A percentile compares a stretch with the other conserved stretches of the same genome.
Conservation (phyloP, 371 early-diverging fungal genomes). For the Ecytonucleospora hepatopenaei region DNA sequence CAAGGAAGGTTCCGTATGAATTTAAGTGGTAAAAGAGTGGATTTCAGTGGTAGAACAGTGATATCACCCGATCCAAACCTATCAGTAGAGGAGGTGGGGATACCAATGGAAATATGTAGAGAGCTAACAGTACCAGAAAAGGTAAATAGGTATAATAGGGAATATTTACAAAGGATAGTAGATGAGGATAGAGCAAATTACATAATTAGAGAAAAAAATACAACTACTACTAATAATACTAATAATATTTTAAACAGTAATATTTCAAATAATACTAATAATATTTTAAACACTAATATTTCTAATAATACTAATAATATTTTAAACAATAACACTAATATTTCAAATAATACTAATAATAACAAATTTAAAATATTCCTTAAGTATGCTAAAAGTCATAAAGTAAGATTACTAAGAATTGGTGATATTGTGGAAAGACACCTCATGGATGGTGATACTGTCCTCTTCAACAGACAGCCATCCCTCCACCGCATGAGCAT, state of each 20-base stretch:
- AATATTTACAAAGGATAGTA: constrained; percentile 63
- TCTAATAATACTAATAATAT: too few relatives aligned
- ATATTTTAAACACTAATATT: too few relatives aligned
- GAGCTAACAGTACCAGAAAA: constrained; percentile 87
- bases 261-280: too few relatives aligned
- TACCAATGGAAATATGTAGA: constrained; percentile 84
- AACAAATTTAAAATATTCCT: constrained; percentile 60
- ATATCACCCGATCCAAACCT: constrained; percentile 98
- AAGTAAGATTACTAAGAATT: constrained; percentile 62
- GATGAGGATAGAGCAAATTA: constrained; percentile 86
- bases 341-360: constrained; percentile 58
- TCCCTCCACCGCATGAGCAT: constrained; percentile 91
- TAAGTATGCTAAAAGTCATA: constrained; percentile 66
- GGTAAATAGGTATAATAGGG: constrained; percentile 74
- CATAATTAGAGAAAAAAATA: constrained; percentile 61
- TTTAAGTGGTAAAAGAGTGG: constrained; percentile 95
- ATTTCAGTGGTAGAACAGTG: constrained; percentile 95
- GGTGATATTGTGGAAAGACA: constrained; percentile 95
- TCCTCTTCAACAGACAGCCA: constrained; percentile 98
- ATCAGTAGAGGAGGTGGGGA: constrained; percentile 87
- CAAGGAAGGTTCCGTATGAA: constrained; percentile 97
- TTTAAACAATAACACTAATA: too few relatives aligned
- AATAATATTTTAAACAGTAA: too few relatives aligned
- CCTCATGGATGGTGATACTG: constrained; percentile 80
- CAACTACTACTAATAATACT: too few relatives aligned